Evolutionary conservation across 2,329 filamentous ascomycete species (phyloP).

Genomic region (Tolypocladium ophioglossoides): DNA sequence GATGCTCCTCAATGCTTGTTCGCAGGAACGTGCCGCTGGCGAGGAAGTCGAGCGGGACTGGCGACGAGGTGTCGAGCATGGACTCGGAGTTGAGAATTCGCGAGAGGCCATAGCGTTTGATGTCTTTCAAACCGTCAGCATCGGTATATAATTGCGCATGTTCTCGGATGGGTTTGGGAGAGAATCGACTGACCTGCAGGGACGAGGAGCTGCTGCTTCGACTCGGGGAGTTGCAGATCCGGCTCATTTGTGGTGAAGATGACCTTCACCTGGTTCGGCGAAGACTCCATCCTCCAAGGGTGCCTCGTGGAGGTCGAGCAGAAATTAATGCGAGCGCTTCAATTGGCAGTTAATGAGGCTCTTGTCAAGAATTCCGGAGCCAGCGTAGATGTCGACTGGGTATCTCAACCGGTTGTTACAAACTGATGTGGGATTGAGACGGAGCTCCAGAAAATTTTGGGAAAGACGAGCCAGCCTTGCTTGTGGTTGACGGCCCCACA

Average conservation of each 20-base stretch:
- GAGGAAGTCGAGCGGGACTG: slow-evolving; percentile 86
- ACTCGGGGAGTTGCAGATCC: slow-evolving; percentile 52
- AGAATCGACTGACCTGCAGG: slow-evolving; percentile 37
- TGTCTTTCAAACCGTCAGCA: slow-evolving; percentile 31
- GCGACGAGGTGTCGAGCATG: slow-evolving; percentile 53
- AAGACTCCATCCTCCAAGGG: slow-evolving; percentile 22
- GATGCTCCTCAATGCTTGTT: slow-evolving; percentile 82
- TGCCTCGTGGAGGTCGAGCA: slow-evolving; percentile 1
- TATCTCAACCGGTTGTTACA: not conserved
- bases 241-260: slow-evolving; percentile 54
- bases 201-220: slow-evolving; percentile 50
- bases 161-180: not conserved
- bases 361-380: not conserved
- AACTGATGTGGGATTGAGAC: not conserved
- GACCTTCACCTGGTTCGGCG: slow-evolving; percentile 50
- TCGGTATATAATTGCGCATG: not conserved
- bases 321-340: not conserved
- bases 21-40: slow-evolving; percentile 88
- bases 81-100: slow-evolving; percentile 62
- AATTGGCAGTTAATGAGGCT: not conserved
- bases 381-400: not conserved
- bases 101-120: slow-evolving; percentile 60
- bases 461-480: not conserved
- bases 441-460: not conserved
- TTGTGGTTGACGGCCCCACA: not conserved